Base-by-base conservation (phyloP, 2,329 filamentous ascomycete species). In the Alternaria consortialis region DNA sequence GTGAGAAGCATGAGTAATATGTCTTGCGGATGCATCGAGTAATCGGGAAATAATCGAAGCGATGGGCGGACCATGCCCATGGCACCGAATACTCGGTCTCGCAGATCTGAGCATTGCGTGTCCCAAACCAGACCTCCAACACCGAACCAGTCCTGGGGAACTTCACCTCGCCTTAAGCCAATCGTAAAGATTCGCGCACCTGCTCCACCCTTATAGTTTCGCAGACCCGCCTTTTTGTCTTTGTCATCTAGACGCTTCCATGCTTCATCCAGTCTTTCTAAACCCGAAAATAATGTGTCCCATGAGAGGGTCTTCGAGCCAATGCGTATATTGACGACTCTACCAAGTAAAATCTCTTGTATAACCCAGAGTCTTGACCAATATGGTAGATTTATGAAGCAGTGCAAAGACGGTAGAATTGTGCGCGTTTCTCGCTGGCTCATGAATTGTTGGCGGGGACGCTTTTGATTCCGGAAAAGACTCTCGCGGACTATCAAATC, bases 391-490 rank as follows among this genome's bases (percentile, higher is more conserved):
- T 9, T 0, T 5, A 20, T 3, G 2, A 47, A 20, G 1, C 2
- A 12, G 4, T 1, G 17, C 2, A 34, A 34, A 15, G 4, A 15
- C 0, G 29, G 44, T 0, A 48, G 2, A 5, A 15, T 1, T 3
- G 2, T 6, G 6, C 6, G 17, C 5, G 32, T 2, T 1, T 5
- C 5, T 7, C 2, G 13, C 15, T 44, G 11, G 23, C 17, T 7
- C 17, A 48, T 3, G 12, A 34, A 4, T 17, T 2, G 5, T 6
- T 4, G 17, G 9, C 0, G 0, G 12, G 7, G 13, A 8, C 5
- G 20, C 20, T 20, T 1, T 2, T 48, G 44, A 2, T 0, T 20
- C 5, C 3, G 11, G 12, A 23, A 3, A n/a, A 0, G 0, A 48
- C 12, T 36, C 4, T 48, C 46, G 0, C 0, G 20, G 13, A 7